A percentile compares a stretch with the other conserved stretches of the same genome.
These are phyloP conservation scores for Colletotrichum musae DNA, from an alignment of 2,329 filamentous ascomycete genomes.

Conservation along the genomic window DNA sequence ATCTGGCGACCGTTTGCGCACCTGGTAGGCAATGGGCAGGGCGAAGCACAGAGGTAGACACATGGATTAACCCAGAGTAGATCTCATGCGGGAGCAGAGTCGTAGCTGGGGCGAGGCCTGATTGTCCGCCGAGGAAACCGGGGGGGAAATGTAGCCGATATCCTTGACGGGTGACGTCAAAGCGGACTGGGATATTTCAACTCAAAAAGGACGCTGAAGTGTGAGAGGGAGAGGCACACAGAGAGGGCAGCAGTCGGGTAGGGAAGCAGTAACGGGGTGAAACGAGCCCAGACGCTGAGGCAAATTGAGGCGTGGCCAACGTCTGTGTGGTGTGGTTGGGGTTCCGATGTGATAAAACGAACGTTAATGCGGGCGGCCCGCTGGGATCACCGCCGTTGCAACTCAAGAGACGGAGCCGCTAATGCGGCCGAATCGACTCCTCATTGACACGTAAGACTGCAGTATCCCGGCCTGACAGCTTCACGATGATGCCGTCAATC, in stretches of 20 bases:
- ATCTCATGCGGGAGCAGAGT: slow-evolving; percentile 35
- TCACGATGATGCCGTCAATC: slow-evolving; percentile 20
- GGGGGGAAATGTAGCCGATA: slow-evolving; percentile 26
- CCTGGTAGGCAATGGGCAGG: slow-evolving; percentile 1
- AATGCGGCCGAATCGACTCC: slow-evolving; percentile 17
- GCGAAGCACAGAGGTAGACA: background rate
- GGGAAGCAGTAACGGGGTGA: slow-evolving; percentile 20
- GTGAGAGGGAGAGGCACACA: background rate
- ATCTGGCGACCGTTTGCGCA: slow-evolving; percentile 11
- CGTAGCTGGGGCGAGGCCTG: slow-evolving; percentile 21
- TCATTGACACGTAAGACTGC: slow-evolving; percentile 37
- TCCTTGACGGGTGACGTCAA: slow-evolving; percentile 38
- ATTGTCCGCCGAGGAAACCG: background rate
- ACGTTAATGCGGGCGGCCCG: slow-evolving; percentile 10
- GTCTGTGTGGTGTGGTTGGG: slow-evolving; percentile 40
- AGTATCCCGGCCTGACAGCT: slow-evolving; percentile 35
- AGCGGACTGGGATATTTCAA: slow-evolving; percentile 27
- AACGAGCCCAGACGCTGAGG: slow-evolving; percentile 36
- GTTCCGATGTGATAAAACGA: slow-evolving; percentile 27
- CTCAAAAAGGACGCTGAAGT: slow-evolving; percentile 4
- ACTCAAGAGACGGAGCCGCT: slow-evolving; percentile 26
- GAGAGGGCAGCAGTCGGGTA: too few relatives aligned
- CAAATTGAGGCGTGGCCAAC: slow-evolving; percentile 37
- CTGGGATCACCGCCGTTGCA: slow-evolving; percentile 33
- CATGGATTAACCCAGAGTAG: slow-evolving; percentile 30